Evolutionary conservation across 148 eudicot species (phyloP), one percentile per base, ranked within the genome.

Genomic region (Chenopodium suecicum): DNA sequence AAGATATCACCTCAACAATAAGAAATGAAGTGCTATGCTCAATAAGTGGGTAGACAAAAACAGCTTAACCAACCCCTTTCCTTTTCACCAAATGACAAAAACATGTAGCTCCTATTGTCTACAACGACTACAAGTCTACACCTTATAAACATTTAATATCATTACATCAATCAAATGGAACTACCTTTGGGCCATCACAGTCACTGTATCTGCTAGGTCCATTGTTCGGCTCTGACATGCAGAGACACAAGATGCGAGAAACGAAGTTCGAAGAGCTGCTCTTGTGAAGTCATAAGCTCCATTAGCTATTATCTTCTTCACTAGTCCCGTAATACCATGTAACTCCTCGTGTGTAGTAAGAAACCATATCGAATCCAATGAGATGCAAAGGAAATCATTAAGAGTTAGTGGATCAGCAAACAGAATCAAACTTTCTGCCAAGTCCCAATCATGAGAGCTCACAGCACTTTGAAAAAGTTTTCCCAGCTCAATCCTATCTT

Each of bases 191-290:
- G 95, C 98, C 99, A 94, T 95, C 41, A 94, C 87, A 76, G 94
- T 83, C 25, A 95, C 99, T 23, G 99, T 94, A 80, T 95, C 99
- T 65, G 99, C 89, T 79, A 95, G 91, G 86, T 90, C 91, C 95
- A 92, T 91, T 14, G 98, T 94, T 84, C 93, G 94, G 86, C 98
- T 95, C 83, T 94, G 98, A 77, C 99, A 95, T 0, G 99, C 99
- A 71, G 98, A 96, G 62, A 96, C 99, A 85, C 98, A 96, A 7
- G 99, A 96, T 63, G 99, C 99, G 64, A 96, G 94, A 87, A 96
- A 96, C 14, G 99, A 92, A 80, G 99, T 96, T 85, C 99, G 88
- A 67, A 96, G 97, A 76, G 98, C 98, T 69, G 99, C 98, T 87
- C 99, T 87, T 16, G 98, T 94, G 85, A 96, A 96, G 85, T 96